These are phyloP conservation scores for Cupressus sempervirens DNA, from an alignment of 75 land plant genomes.

Conservation along the genomic window DNA sequence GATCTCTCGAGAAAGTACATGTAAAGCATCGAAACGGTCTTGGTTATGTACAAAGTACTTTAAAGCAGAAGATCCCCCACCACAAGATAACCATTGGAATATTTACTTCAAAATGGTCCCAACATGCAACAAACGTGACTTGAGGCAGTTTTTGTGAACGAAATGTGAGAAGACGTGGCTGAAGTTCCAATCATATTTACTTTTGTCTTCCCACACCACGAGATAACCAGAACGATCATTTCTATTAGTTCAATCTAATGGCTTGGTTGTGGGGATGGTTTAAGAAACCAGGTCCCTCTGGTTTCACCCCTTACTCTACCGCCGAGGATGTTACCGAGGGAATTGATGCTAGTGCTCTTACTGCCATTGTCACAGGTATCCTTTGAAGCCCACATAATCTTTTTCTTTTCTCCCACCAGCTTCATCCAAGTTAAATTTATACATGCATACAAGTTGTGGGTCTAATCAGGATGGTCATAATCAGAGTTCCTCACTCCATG, in stretches of 20 bases:
- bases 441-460: not conserved
- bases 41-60: too few relatives aligned
- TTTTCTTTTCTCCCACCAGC: not conserved
- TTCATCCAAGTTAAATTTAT: not conserved
- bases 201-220: not conserved
- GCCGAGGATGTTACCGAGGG: conserved; percentile 68
- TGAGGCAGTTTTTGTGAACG: not conserved
- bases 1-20: too few relatives aligned
- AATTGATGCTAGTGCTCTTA: conserved; percentile 45
- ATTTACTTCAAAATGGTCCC: too few relatives aligned
- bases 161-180: not conserved
- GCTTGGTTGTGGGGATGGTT: conserved; percentile 16
- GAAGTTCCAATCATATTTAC: not conserved
- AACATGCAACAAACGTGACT: too few relatives aligned
- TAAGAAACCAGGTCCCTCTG: conserved; percentile 37
- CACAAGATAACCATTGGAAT: too few relatives aligned
- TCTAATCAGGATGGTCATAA: not conserved
- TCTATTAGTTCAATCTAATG: not conserved
- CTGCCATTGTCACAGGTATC: conserved; percentile 63
- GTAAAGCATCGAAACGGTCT: too few relatives aligned
- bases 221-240: not conserved
- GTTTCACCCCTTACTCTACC: conserved; percentile 42
- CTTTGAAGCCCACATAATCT: not conserved
- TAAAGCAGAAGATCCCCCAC: too few relatives aligned
- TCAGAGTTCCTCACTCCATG: not conserved